These are phyloP conservation scores for Cryptococcus neoformans DNA, from an alignment of 1,284 basidiomycete genomes.

Conservation along the genomic window DNA sequence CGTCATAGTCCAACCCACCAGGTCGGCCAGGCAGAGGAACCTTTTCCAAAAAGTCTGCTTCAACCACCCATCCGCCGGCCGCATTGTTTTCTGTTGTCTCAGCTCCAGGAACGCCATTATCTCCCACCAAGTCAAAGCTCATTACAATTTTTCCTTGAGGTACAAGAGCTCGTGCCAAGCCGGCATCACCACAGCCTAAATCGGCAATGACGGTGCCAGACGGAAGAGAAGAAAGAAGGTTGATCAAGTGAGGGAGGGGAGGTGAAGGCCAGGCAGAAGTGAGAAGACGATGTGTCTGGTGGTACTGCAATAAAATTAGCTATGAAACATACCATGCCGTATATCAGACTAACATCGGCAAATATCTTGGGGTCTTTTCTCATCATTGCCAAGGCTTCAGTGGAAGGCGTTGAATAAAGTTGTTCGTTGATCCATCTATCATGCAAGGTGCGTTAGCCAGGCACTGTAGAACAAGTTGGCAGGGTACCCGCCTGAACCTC, in stretches of 20 bases:
- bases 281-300: slow-evolving; percentile 81
- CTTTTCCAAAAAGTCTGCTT: slow-evolving; percentile 70
- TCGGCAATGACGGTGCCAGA: slow-evolving; percentile 76
- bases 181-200: slow-evolving; percentile 92
- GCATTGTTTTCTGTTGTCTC: neutral
- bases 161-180: slow-evolving; percentile 72
- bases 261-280: slow-evolving; percentile 88
- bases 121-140: slow-evolving; percentile 76
- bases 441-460: neutral
- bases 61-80: slow-evolving; percentile 63
- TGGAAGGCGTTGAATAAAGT: slow-evolving; percentile 77
- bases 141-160: slow-evolving; percentile 62
- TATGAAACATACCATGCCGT: neutral
- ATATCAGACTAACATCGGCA: slow-evolving; percentile 59
- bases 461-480: neutral
- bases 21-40: slow-evolving; percentile 80
- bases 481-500: slow-evolving; percentile 64
- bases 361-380: slow-evolving; percentile 70
- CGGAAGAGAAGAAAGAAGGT: slow-evolving; percentile 57
- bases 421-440: slow-evolving; percentile 79
- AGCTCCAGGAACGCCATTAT: slow-evolving; percentile 42
- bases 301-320: slow-evolving; percentile 62
- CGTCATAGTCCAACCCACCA: slow-evolving; percentile 24
- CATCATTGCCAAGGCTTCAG: slow-evolving; percentile 74
- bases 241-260: slow-evolving; percentile 76